Conservation (phyloP, 345 rosid species). For the Sisymbrium altissimum region DNA sequence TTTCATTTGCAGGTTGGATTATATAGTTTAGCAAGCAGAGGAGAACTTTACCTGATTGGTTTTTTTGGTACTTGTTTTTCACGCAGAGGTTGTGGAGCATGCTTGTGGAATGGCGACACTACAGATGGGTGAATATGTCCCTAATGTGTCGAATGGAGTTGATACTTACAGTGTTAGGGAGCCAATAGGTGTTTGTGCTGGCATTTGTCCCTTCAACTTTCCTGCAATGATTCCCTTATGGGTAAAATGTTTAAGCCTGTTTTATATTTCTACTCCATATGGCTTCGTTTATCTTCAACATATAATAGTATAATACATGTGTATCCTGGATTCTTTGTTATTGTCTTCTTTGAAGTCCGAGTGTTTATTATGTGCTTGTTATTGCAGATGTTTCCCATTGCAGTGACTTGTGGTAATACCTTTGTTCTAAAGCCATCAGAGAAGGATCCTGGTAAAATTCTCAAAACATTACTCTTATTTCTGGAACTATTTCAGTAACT, state of each 20-base stretch:
- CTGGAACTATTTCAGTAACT: neutral
- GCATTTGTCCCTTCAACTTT: conserved; percentile 97
- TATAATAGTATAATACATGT: neutral
- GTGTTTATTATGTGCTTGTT: conserved; percentile 19
- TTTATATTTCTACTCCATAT: neutral
- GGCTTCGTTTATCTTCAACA: neutral
- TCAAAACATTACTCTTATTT: neutral
- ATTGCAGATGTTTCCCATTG: conserved; percentile 91
- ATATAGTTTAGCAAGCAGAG: neutral
- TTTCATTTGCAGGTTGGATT: neutral
- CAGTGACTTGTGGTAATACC: conserved; percentile 94
- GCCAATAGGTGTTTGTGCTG: conserved; percentile 98
- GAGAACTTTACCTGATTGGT: neutral
- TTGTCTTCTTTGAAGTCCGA: neutral
- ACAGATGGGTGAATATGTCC: conserved; percentile 94
- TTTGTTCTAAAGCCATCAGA: conserved; percentile 93
- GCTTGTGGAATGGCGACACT: conserved; percentile 95
- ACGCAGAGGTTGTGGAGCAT: conserved; percentile 96
- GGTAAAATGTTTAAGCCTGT: conserved; percentile 40
- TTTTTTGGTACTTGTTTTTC: neutral
- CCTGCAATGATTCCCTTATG: conserved; percentile 99
- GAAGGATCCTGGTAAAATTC: conserved; percentile 79
- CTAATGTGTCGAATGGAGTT: conserved; percentile 86
- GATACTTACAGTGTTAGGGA: conserved; percentile 92
- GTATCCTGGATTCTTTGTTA: neutral